phyloP scores from a whole-genome alignment of 345 rosid genomes.

The sweet orange (Citrus sinensis) region DVS_A1.0 CM039169.1:26073501-26074000 shows the following conservation, averaged over 20 bases:
- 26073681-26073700: too few relatives aligned
- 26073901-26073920: too few relatives aligned
- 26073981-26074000: constrained; percentile 17
- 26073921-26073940: background rate
- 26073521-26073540: too few relatives aligned
- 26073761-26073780: background rate
- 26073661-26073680: too few relatives aligned
- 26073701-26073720: background rate
- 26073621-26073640: too few relatives aligned
- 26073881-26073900: too few relatives aligned
- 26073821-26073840: background rate
- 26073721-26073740: background rate
- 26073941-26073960: background rate
- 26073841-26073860: background rate
- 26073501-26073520: too few relatives aligned
- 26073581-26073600: background rate
- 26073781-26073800: background rate
- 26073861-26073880: background rate
- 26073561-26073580: too few relatives aligned
- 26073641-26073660: too few relatives aligned
- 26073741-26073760: background rate
- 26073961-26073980: background rate
- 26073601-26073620: too few relatives aligned
- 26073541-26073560: too few relatives aligned
- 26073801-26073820: too few relatives aligned